Evolutionary conservation across 768 basidiomycete genomes (phyloP), one percentile per base, ranked within the genome.

Genomic region (Dentipellis sp.): DNA sequence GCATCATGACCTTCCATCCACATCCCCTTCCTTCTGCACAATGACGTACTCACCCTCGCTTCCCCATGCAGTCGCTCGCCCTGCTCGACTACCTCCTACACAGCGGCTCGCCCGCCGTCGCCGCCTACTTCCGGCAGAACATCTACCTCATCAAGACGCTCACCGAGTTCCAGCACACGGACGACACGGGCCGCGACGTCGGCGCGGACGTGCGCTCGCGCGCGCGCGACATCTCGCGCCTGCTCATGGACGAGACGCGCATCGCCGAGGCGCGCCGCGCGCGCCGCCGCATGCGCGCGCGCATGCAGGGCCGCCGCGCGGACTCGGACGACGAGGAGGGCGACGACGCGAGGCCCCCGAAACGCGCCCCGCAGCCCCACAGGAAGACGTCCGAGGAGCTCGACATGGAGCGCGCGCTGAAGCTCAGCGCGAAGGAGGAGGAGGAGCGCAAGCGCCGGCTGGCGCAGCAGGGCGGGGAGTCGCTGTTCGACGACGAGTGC

Each of bases 91-190:
- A 97, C 65, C 84, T 88, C 58, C 79, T 98, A 10, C 94, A 97
- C 66, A 86, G 91, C 58, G 95, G 95, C 46, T 91, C 90, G 0
- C 94, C 97, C 67, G 94, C 97, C 67, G 93, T 97, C 17, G 91
- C 97, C 59, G 86, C 92, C 64, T 97, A 97, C 74, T 97, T 97
- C 76, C 84, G 83, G 50, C 92, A 97, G 68, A 97, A 97, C 67
- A 71, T 95, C 54, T 97, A 97, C 71, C 81, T 95, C 66, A 84
- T 98, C 81, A 97, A 97, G 78, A 97, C 94, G 0, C 82, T 98
- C 57, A 92, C 94, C 68, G 95, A 97, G 70, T 98, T 98, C 71
- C 94, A 97, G 65, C 94, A 88, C 67, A 71, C 93, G 54, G 95
- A 97, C 70, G 95, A 97, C 62, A 82, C 86, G 22, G 87, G 83